phyloP scores from a whole-genome alignment of 495 filamentous ascomycete genomes.

The Parachaetomium inaequale region DNA sequence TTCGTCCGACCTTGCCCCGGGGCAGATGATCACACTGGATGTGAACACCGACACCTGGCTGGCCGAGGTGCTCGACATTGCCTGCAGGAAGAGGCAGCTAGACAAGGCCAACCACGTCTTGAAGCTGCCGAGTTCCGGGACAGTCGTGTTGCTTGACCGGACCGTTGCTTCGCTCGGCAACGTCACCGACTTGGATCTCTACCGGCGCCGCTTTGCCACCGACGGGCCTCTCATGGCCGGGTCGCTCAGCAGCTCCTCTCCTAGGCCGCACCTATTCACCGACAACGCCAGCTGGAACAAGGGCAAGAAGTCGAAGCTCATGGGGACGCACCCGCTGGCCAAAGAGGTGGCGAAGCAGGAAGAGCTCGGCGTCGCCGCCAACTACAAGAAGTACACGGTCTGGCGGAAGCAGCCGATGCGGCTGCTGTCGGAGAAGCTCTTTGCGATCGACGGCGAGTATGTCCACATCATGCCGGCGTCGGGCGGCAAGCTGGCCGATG shows the following conservation, averaged over 20 bases:
- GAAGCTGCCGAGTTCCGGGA: slow-evolving; percentile 79
- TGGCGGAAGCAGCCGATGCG: slow-evolving; percentile 93
- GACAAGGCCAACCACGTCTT: slow-evolving; percentile 88
- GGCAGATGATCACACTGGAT: slow-evolving; percentile 68
- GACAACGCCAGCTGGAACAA: slow-evolving; percentile 55
- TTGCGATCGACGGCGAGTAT: slow-evolving; percentile 92
- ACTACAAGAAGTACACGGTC: slow-evolving; percentile 83
- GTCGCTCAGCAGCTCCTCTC: slow-evolving; percentile 75
- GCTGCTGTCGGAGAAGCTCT: slow-evolving; percentile 75
- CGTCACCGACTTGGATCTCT: slow-evolving; percentile 79
- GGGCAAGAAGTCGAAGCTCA: slow-evolving; percentile 60
- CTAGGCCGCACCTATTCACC: slow-evolving; percentile 71
- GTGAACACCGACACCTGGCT: slow-evolving; percentile 93
- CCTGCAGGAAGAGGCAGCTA: slow-evolving; percentile 82
- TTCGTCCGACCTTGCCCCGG: slow-evolving; percentile 62
- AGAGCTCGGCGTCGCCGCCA: slow-evolving; percentile 57
- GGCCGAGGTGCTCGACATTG: slow-evolving; percentile 85
- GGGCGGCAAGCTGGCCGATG: slow-evolving; percentile 54
- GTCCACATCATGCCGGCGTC: slow-evolving; percentile 84
- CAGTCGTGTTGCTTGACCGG: slow-evolving; percentile 75
- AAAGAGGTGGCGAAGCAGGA: slow-evolving; percentile 66
- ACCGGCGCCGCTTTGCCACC: slow-evolving; percentile 77
- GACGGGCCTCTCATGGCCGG: slow-evolving; percentile 73
- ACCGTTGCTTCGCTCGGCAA: slow-evolving; percentile 86
- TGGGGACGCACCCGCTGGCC: slow-evolving; percentile 70